Conservation (phyloP, 164 flowering plant genomes). For the Liriodendron chinense region DNA sequence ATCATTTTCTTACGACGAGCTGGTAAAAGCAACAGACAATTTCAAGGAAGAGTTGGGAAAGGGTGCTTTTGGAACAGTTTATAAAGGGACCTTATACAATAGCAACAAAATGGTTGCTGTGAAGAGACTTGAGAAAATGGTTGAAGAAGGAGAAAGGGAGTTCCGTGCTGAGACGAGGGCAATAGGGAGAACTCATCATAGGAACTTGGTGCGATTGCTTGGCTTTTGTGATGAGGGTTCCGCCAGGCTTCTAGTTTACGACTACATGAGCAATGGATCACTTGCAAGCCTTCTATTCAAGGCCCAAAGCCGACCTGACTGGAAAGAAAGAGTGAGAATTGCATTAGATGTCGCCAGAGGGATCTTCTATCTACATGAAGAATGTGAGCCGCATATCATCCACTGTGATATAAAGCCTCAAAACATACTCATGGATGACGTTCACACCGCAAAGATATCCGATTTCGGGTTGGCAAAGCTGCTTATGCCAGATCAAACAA, state of each 20-base stretch:
- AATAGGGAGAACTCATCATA: conserved; percentile 24
- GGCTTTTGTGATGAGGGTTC: conserved; percentile 17
- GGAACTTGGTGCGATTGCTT: conserved; percentile 18
- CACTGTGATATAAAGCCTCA: conserved; percentile 28
- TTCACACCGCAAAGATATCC: conserved; percentile 16
- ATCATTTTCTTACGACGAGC: conserved; percentile 9
- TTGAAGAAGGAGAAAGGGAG: conserved; percentile 22
- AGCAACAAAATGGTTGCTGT: conserved; percentile 10
- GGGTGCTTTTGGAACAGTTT: conserved; percentile 19
- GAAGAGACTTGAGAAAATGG: conserved; percentile 15
- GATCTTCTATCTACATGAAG: conserved; percentile 20
- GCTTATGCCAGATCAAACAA: conserved; percentile 12
- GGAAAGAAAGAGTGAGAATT: conserved; percentile 15
- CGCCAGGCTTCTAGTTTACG: conserved; percentile 18
- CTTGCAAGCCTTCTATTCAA: conserved; percentile 16
- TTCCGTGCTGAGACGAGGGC: conserved; percentile 20
- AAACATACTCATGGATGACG: conserved; percentile 20
- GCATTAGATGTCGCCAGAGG: conserved; percentile 22
- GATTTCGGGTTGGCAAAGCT: conserved; percentile 21
- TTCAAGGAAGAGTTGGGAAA: conserved; percentile 18
- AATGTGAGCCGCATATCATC: conserved; percentile 17
- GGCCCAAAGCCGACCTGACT: conserved; percentile 7
- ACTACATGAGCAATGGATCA: conserved; percentile 19
- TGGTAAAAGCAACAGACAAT: conserved; percentile 8
- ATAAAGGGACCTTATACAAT: conserved; percentile 7